Base-by-base conservation (phyloP, 371 early-diverging fungal species). In the Saksenaea vasiformis region DNA sequence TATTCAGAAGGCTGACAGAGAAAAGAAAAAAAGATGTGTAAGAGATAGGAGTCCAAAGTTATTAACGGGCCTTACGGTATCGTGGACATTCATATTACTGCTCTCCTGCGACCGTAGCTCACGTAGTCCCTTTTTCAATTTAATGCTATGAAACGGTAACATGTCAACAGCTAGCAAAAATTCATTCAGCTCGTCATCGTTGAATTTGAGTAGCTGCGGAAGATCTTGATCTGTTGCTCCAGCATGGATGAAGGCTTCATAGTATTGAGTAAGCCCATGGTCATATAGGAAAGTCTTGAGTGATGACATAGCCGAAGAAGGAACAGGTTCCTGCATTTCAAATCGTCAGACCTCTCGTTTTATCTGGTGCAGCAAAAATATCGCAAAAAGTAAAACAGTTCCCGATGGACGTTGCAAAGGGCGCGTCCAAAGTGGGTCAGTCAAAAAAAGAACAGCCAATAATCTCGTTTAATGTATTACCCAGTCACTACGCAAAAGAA, bases 201-300 rank as follows among this genome's bases (percentile, higher is more conserved):
- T 78, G 60, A 85, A 77, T 3, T 72, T 71, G 10, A 84, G 54
- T n/a, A 85, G 65, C 37, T 77, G 74, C 4, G 68, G 71, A 44
- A 84, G 64, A 41, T 78, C 79, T 39, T 79, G 76, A 53, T 85
- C 83, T 0, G 74, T 69, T n/a, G 79, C 84, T 19, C 86, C 86
- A 27, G 83, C 82, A 0, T 77, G 66, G 15, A 76, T 65, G 57
- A 83, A 76, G 2, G 76, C 74, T 24, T 72, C 66, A 38, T 81
- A 69, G 56, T 85, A 85, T 60, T 76, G 76, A n/a, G 73, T 60
- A 3, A 85, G 69, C 34, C 79, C 72, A 17, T 73, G 61, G 19
- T 75, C 68, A n/a, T 56, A 61, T 31, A 85, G 62, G 54, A 85
- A 85, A 1, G 67, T 54, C 14, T 70, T 69, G 24, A 47, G 51